A percentile compares a stretch with the other conserved stretches of the same genome.
These are phyloP conservation scores for Pyrenochaeta sp. DNA, from an alignment of 2,329 filamentous ascomycete species.

Conservation along the genomic window DNA sequence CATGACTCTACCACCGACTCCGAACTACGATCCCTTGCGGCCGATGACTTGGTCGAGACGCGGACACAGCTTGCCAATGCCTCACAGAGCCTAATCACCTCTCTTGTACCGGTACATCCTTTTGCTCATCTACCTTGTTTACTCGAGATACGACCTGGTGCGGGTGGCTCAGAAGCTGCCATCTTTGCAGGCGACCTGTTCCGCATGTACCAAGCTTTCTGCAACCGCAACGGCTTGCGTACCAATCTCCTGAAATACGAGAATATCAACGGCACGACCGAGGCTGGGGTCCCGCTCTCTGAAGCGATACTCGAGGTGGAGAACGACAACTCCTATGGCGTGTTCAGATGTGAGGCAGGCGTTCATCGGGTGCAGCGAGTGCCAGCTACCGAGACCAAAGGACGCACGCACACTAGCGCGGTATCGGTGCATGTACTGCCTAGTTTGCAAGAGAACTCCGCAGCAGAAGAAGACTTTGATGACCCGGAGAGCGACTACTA, in stretches of 20 bases:
- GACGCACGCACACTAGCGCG: slow-evolving; percentile 91
- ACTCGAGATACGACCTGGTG: slow-evolving; percentile 89
- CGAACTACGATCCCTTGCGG: slow-evolving; percentile 67
- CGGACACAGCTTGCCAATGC: slow-evolving; percentile 68
- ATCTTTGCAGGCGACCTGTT: slow-evolving; percentile 89
- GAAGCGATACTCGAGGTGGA: slow-evolving; percentile 90
- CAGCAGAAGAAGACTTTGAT: slow-evolving; percentile 68
- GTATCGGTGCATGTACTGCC: slow-evolving; percentile 93
- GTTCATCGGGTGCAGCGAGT: slow-evolving; percentile 96
- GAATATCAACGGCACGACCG: slow-evolving; percentile 69
- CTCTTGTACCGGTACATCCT: slow-evolving; percentile 85
- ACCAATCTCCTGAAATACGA: slow-evolving; percentile 81
- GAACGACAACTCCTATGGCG: slow-evolving; percentile 78
- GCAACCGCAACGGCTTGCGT: slow-evolving; percentile 72
- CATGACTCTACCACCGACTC: slow-evolving; percentile 69
- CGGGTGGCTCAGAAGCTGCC: slow-evolving; percentile 88
- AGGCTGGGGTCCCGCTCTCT: slow-evolving; percentile 73
- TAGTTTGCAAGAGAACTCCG: slow-evolving; percentile 70
- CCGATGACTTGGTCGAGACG: slow-evolving; percentile 76
- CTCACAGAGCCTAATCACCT: slow-evolving; percentile 73
- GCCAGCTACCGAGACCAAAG: slow-evolving; percentile 88
- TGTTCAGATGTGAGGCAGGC: slow-evolving; percentile 86
- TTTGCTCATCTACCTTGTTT: slow-evolving; percentile 91
- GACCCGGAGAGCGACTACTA: slow-evolving; percentile 93
- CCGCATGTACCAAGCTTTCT: slow-evolving; percentile 88